These are phyloP conservation scores for Fomitiporia mediterranea DNA, from an alignment of 1,284 basidiomycete genomes.

Conservation along the genomic window DNA sequence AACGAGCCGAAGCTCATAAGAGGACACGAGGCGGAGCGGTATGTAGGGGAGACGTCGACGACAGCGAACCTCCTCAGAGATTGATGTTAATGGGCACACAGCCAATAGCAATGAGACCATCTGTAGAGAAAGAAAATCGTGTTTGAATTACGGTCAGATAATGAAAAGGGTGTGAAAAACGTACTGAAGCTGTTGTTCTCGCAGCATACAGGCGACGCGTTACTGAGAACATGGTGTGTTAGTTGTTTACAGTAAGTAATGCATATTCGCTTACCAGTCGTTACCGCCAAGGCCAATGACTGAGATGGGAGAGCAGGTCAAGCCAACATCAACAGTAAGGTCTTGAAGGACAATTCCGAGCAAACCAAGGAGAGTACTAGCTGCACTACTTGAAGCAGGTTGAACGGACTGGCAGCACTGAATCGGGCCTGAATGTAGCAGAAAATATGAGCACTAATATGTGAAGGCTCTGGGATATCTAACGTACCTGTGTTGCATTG, in stretches of 20 bases:
- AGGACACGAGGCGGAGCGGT: not conserved
- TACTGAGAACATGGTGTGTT: constrained; percentile 14
- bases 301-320: constrained; percentile 28
- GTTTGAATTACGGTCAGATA: not conserved
- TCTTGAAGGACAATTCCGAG: constrained; percentile 25
- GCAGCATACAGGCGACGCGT: constrained; percentile 28
- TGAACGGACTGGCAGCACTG: constrained; percentile 32
- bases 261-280: constrained; percentile 21
- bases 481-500: constrained; percentile 29
- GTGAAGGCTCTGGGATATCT: not conserved
- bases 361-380: constrained; percentile 20
- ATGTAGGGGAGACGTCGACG: not conserved
- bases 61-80: constrained; percentile 25
- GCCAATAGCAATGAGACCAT: constrained; percentile 36
- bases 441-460: not conserved
- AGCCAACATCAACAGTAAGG: constrained; percentile 25
- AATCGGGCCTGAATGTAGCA: constrained; percentile 4
- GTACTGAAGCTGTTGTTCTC: constrained; percentile 28
- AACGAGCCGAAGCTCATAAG: not conserved
- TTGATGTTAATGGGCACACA: constrained; percentile 37
- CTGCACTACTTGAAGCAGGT: constrained; percentile 17
- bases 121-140: constrained; percentile 21
- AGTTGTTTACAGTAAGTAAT: not conserved
- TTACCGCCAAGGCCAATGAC: constrained; percentile 25
- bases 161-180: not conserved